These are phyloP conservation scores for Jatropha multifida DNA, from an alignment of 441 rosid genomes.

Conservation along the genomic window DNA sequence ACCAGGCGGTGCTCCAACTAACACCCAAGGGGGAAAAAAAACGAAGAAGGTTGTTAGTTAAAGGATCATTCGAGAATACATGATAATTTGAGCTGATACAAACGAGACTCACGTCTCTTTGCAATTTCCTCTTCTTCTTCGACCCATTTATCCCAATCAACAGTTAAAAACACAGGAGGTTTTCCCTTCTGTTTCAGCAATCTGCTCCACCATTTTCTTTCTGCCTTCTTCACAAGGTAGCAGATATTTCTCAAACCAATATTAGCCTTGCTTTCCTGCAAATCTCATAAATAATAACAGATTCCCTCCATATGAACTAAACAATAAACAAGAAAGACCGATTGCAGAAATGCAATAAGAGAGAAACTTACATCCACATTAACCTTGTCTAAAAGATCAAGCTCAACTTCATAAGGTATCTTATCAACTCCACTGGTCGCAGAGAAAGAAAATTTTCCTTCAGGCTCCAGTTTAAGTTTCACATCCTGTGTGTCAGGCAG, in stretches of 20 bases:
- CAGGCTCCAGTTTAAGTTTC: constrained; percentile 53
- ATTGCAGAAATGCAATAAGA: neutral
- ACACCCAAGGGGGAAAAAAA: neutral
- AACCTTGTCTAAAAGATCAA: constrained; percentile 46
- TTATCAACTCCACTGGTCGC: constrained; percentile 45
- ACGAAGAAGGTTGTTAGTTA: neutral
- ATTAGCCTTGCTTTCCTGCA: constrained; percentile 54
- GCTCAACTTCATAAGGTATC: constrained; percentile 46
- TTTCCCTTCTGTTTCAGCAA: constrained; percentile 47
- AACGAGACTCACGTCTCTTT: neutral
- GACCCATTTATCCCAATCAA: constrained; percentile 71
- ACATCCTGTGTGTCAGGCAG: constrained; percentile 60
- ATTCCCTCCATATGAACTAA: neutral
- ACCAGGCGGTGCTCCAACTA: neutral
- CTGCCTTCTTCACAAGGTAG: constrained; percentile 49
- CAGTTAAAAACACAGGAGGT: constrained; percentile 49
- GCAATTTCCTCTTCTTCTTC: constrained; percentile 49
- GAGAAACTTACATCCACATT: constrained; percentile 41
- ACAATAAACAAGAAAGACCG: neutral
- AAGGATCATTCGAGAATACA: neutral
- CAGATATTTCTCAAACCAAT: constrained; percentile 43
- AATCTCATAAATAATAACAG: neutral
- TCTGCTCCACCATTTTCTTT: constrained; percentile 62
- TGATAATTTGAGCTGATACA: neutral
- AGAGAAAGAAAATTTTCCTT: constrained; percentile 51